Percentiles rank a stretch among this genome's conserved stretches.
Evolutionary conservation across 2,329 filamentous ascomycete genomes (phyloP).

Genomic region (Ceratocystis harringtonii): DNA sequence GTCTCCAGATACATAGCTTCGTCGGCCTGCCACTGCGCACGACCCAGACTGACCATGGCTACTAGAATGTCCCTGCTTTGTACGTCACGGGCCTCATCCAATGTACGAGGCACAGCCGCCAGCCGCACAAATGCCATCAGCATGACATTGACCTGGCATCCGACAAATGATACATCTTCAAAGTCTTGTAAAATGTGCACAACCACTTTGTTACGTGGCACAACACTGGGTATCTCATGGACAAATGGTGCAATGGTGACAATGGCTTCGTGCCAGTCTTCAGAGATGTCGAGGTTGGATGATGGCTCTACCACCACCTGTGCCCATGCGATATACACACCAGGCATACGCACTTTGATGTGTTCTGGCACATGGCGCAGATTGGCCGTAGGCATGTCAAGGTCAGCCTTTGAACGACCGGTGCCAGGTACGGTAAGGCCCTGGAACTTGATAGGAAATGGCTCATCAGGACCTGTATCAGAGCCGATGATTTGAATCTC

Average conservation of each 20-base stretch:
- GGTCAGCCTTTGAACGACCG: constrained; percentile 26
- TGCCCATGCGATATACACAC: constrained; percentile 53
- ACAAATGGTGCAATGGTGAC: constrained; percentile 40
- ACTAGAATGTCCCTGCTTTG: constrained; percentile 30
- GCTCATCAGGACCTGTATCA: constrained; percentile 36
- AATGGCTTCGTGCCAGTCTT: constrained; percentile 42
- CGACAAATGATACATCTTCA: constrained; percentile 28
- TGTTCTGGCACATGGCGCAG: constrained; percentile 37
- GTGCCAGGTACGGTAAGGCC: constrained; percentile 34
- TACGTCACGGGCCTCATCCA: constrained; percentile 22
- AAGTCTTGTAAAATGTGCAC: constrained; percentile 42
- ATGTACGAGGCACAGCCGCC: constrained; percentile 15
- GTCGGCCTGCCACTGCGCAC: constrained; percentile 32
- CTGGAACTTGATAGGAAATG: constrained; percentile 38
- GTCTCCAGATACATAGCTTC: constrained; percentile 25
- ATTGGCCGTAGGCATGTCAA: constrained; percentile 40
- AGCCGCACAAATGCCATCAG: constrained; percentile 45
- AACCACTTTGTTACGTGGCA: constrained; percentile 35
- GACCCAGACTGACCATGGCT: constrained; percentile 32
- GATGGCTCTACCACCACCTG: constrained; percentile 25
- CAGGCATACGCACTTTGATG: constrained; percentile 38
- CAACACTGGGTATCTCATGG: constrained; percentile 31
- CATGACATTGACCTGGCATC: constrained; percentile 35
- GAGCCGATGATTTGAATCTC: constrained; percentile 28
- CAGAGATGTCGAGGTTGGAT: constrained; percentile 6